Base-by-base conservation (phyloP, 371 early-diverging fungal genomes). In the Catenaria anguillulae region DNA sequence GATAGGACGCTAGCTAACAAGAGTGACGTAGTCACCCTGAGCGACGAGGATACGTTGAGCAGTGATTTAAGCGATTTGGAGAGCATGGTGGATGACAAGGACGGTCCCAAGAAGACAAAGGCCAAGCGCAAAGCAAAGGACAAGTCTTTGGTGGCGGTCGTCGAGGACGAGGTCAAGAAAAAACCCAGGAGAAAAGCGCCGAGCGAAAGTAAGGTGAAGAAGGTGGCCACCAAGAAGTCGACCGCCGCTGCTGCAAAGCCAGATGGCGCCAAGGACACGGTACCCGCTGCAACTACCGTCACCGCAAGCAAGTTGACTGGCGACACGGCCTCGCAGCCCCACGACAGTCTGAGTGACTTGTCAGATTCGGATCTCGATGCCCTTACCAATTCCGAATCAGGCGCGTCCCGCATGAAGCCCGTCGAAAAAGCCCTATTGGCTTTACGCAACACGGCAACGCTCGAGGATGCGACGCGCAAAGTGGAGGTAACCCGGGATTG, bases 401-500 rank as follows among this genome's bases (percentile, higher is more conserved):
- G 81, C 66, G 73, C 71, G 62, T 69, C 73, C 33, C 63, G 71
- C 50, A 66, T 86, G 70, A 73, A 76, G 26, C 81, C 86, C 0
- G 81, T 85, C 29, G 72, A 73, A 60, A 64, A 67, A 12, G 70
- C 75, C 19, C 67, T 86, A 46, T 66, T 71, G 60, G 66, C 70
- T 24, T 64, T 86, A 64, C 73, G 75, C 24, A 73, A 81, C 45
- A 77, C 77, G 40, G 68, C 82, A 0, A 71, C 68, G 26, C 71
- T 70, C 33, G 68, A 68, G 61, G 67, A 73, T 26, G 74, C 73
- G 3, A 64, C 69, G 26, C 74, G 77, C 61, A 82, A 81, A 64
- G 76, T 81, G 8, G 67, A 67, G 34, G 70, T 80, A 50, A 79
- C 85, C 61, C 72, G 73, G 54, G 78, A 79, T 36, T 79, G 78